Base-by-base conservation (phyloP, 768 basidiomycete genomes). In the Thelephora aurantiotincta region DNA sequence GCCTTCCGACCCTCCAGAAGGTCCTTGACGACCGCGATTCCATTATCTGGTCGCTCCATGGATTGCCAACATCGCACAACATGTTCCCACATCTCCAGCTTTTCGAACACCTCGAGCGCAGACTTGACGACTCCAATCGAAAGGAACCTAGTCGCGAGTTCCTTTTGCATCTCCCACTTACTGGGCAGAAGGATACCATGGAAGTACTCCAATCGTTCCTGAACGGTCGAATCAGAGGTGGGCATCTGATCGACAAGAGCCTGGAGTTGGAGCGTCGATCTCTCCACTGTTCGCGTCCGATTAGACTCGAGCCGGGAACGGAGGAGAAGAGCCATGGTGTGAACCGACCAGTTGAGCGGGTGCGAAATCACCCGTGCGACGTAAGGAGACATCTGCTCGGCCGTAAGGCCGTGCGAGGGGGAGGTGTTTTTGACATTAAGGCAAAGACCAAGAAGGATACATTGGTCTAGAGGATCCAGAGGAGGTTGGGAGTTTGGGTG, bases 31-130 rank as follows among this genome's bases (percentile, higher is more conserved):
- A 99, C 77, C 2, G 68, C 61, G 50, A 90, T 72, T 5, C 82
- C 96, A 58, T 77, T 80, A 47, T 89, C 87, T 9, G 74, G 75
- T 53, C 75, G 68, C 53, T 94, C 92, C 65, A 93, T 72, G 14
- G 79, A 68, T 50, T 81, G 79, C 70, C 84, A 88, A 63, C 94
- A 98, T 52, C 74, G 71, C 37, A 91, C 90, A 6, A 88, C 92
- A 53, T 97, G 89, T 65, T 96, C 96, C 93, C 93, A 99, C 91
- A 97, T 91, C 66, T 98, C 92, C 51, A 97, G 69, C 33, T 88
- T 74, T 64, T 90, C 84, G 58, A 91, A 98, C 48, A 97, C 93
- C 61, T 86, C 93, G 44, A 98, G 68, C 0, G 96, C 93, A 4
- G 87, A 91, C 54, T 81, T 81, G 50, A 86, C 71, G 48, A 94